Conservation (phyloP, 805 yeast species). For the Vanderwaltozyma verrucispora region DNA sequence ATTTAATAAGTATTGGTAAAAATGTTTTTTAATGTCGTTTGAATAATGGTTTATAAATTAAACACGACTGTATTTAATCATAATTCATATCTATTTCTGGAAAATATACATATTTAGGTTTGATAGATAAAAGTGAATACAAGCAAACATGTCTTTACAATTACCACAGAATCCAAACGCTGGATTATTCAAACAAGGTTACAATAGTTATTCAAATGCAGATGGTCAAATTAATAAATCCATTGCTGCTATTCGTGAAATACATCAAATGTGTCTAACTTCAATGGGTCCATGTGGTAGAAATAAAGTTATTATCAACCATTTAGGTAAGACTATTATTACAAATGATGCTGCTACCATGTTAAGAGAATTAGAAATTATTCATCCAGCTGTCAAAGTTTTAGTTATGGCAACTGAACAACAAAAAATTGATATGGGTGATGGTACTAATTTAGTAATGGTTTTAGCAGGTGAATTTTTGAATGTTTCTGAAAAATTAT, state of each 20-base stretch:
- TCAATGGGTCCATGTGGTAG: conserved; percentile 98
- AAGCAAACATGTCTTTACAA: conserved; percentile 61
- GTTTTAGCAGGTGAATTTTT: conserved; percentile 89
- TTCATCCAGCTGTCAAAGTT: conserved; percentile 95
- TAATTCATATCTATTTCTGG: too few relatives aligned
- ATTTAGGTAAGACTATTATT: conserved; percentile 73
- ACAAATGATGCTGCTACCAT: conserved; percentile 99
- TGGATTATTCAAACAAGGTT: conserved; percentile 93
- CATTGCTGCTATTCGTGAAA: conserved; percentile 89
- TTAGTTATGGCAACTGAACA: conserved; percentile 95
- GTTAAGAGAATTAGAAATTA: conserved; percentile 83
- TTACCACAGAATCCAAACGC: conserved; percentile 89
- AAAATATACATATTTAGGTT: too few relatives aligned
- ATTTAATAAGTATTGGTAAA: too few relatives aligned
- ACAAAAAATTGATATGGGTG: conserved; percentile 97
- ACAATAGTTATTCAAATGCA: conserved; percentile 71
- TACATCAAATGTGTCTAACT: conserved; percentile 82
- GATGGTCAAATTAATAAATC: conserved; percentile 94
- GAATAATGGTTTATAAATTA: too few relatives aligned
- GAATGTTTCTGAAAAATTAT: conserved; percentile 73
- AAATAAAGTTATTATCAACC: conserved; percentile 89
- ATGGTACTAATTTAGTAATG: conserved; percentile 84
- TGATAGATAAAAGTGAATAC: too few relatives aligned
- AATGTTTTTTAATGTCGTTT: too few relatives aligned
- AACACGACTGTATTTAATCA: too few relatives aligned